Evolutionary conservation across 1,284 basidiomycete genomes (phyloP), one percentile per base, ranked within the genome.

Genomic region (Vanrija sp.): DNA sequence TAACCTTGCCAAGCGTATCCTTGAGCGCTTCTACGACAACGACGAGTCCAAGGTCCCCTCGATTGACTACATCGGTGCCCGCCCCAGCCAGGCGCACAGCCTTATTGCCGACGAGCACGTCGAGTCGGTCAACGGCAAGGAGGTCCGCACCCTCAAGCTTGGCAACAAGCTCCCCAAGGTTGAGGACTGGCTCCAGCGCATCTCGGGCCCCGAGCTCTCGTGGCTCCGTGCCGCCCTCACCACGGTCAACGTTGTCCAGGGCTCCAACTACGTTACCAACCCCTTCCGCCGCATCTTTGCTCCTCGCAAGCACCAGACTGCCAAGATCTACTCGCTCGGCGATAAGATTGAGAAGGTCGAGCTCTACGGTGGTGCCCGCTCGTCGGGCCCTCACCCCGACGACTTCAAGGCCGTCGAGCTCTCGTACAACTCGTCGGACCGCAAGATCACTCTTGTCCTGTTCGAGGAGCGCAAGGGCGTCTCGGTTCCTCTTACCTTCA

Each of bases 211-310:
- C 44, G 79, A 86, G 60, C 81, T 93, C 59, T 85, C 80, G 72
- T 98, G 95, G 95, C 81, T 95, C 48, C 83, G 87, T 50, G 95
- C 95, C 15, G 83, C 96, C 49, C 78, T 96, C 57, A 85, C 86
- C 6, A 88, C 89, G 25, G 80, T 84, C 53, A 93, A 85, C 61
- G 84, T 98, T 62, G 86, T 94, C 21, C 92, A 91, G 72, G 93
- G 90, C 44, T 80, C 81, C 3, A 82, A 83, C 5, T 95, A 93
- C 77, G 80, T 94, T 62, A 85, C 91, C 72, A 97, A 98, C 77
- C 92, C 93, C 46, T 82, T 97, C 70, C 85, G 87, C 67, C 87
- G 93, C 54, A 81, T 96, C 52, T 88, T 97, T 60, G 82, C 86
- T 46, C 93, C 94, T 51, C 88, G 94, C 53, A 71, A 76, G 34